Evolutionary conservation across 495 filamentous ascomycete genomes (phyloP).

Genomic region (Xylaria sp.): DNA sequence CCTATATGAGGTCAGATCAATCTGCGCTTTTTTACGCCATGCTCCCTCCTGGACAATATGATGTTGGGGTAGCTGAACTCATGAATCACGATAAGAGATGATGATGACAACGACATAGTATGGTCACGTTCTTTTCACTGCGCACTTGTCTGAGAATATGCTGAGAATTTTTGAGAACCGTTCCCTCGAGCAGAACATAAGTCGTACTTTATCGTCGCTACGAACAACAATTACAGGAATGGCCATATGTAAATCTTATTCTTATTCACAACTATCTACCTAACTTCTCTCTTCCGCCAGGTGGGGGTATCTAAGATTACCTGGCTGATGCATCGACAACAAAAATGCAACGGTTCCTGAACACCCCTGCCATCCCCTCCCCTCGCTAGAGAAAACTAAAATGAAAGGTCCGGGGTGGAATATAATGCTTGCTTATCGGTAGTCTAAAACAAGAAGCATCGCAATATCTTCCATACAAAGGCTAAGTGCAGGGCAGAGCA

Average conservation of each 20-base stretch:
- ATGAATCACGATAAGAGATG: not conserved
- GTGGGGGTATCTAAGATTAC: slow-evolving; percentile 28
- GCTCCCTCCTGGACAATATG: not conserved
- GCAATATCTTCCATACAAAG: not conserved
- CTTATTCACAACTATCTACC: slow-evolving; percentile 18
- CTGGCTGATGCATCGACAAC: slow-evolving; percentile 16
- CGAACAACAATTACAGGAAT: not conserved
- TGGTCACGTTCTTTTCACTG: not conserved
- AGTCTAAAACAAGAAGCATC: not conserved
- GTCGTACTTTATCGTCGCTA: not conserved
- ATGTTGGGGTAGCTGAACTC: not conserved
- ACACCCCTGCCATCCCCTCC: slow-evolving; percentile 19
- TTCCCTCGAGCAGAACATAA: not conserved
- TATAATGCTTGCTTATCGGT: not conserved
- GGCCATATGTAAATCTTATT: not conserved
- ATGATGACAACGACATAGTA: not conserved
- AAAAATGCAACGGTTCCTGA: slow-evolving; percentile 12
- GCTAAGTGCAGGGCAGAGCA: not conserved
- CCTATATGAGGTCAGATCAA: not conserved
- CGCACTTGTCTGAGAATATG: not conserved
- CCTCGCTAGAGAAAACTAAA: slow-evolving; percentile 14
- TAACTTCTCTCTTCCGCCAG: slow-evolving; percentile 15
- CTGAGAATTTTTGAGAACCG: not conserved
- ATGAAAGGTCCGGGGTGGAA: slow-evolving; percentile 5
- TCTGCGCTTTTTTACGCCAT: not conserved